Percentiles rank a stretch among this genome's conserved stretches.
These are phyloP conservation scores for Flaveria linearis DNA, from an alignment of 129 eudicot genomes.

Conservation along the genomic window DNA sequence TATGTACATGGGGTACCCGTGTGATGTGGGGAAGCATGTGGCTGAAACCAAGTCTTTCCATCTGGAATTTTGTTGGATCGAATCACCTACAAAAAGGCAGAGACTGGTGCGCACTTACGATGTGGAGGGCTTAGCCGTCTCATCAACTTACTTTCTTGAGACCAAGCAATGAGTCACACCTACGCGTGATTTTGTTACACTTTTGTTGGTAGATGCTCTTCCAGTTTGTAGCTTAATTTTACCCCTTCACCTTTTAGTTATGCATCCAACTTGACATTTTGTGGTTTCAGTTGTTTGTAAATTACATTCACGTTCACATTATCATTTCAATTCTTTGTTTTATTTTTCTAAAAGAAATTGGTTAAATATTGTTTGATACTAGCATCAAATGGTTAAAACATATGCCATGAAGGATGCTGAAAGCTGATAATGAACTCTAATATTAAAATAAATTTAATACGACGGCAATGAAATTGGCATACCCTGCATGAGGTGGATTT, in stretches of 20 bases:
- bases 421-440: no score
- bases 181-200: not conserved
- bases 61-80: conserved; percentile 90
- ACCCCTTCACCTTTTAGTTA: not conserved
- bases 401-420: no score
- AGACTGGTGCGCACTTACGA: conserved; percentile 91
- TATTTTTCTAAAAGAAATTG: no score
- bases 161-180: conserved; percentile 49
- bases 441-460: no score
- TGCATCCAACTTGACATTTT: not conserved
- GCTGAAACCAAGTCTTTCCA: conserved; percentile 71
- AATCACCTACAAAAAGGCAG: conserved; percentile 78
- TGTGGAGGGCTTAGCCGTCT: conserved; percentile 81
- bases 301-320: not conserved
- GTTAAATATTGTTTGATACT: no score
- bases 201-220: not conserved
- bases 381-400: no score
- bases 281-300: not conserved
- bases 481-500: no score
- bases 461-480: no score
- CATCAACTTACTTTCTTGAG: conserved; percentile 77
- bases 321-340: no score
- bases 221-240: not conserved
- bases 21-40: conserved; percentile 66
- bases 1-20: conserved; percentile 95